Percentiles rank a stretch among this genome's conserved stretches.
Evolutionary conservation across 371 early-diverging fungal species (phyloP).

Genomic region (Mortierella sp.): DNA sequence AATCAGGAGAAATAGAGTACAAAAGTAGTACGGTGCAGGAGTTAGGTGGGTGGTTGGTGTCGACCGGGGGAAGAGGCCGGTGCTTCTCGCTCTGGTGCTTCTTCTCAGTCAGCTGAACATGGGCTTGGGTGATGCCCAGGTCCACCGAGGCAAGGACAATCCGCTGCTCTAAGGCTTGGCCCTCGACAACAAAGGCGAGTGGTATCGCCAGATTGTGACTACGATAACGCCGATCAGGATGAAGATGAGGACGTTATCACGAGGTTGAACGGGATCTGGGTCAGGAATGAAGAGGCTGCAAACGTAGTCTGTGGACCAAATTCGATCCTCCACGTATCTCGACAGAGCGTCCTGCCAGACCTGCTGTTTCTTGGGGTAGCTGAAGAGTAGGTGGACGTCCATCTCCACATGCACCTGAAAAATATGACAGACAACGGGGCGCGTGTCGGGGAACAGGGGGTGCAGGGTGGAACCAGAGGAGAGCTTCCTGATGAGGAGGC

Average conservation of each 20-base stretch:
- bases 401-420: too few species aligned
- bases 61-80: too few species aligned
- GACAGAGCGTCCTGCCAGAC: conserved; percentile 14
- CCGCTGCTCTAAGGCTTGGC: not conserved
- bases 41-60: too few species aligned
- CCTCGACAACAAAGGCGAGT: not conserved
- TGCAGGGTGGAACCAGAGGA: too few species aligned
- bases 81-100: not conserved
- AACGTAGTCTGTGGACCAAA: not conserved
- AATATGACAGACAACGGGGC: too few species aligned
- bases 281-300: not conserved
- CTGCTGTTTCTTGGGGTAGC: conserved; percentile 15
- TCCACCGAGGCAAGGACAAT: not conserved
- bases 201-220: not conserved
- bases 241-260: not conserved
- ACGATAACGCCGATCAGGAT: not conserved
- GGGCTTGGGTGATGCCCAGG: not conserved
- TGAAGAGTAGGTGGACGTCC: conserved; percentile 19
- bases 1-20: too few species aligned
- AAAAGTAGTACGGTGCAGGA: too few species aligned
- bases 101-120: not conserved
- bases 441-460: too few species aligned
- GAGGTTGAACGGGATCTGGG: not conserved
- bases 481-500: conserved; percentile 1
- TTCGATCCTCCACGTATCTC: not conserved